Evolutionary conservation across 805 yeast genomes (phyloP), one percentile per base, ranked within the genome.

Genomic region (Ogataea ramenticola): DNA sequence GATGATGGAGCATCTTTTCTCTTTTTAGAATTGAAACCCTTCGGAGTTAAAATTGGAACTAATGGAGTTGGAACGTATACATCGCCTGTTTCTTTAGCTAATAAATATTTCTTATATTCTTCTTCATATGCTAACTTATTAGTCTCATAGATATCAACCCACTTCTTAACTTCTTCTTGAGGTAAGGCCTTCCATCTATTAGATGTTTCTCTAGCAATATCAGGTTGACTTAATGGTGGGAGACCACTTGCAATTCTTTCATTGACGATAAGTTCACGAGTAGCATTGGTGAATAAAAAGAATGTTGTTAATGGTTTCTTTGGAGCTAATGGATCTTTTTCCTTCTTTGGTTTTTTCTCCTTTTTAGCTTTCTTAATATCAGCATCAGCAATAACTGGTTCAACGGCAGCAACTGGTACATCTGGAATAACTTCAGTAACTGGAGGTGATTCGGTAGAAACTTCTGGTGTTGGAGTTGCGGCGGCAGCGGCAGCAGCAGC

Each of bases 281-380:
- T 76, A 51, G 78, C 80, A 51, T 84, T 81, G 43, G 87, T 80
- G 65, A 80, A 91, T 36, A 80, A 75, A 63, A 91, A 86, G 68
- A 80, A 90, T 38, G 86, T 84, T 20, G 96, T 89, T 57, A 87
- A 71, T 15, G 99, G 98, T 58, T 89, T 89, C 72, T 86, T 88
- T 47, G 99, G 99, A 38, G 96, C 96, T 57, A 86, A 82, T 42
- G 97, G 97, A 65, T 91, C 98, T 54, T 66, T 71, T 43, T 66
- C 71, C 33, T 61, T 68, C 55, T 70, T 72, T 55, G 67, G 70
- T 55, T 75, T 78, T 65, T 77, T 82, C 45, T 62, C 64, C 52
- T 68, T 71, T 61, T 71, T 71, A 38, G 56, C 46, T 52, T 59
- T 50, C 65, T 67, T 70, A 49, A 62, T 52, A 6, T 27, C 43